Base-by-base conservation (phyloP, 2,329 filamentous ascomycete species). In the Penicillium sp. region DNA sequence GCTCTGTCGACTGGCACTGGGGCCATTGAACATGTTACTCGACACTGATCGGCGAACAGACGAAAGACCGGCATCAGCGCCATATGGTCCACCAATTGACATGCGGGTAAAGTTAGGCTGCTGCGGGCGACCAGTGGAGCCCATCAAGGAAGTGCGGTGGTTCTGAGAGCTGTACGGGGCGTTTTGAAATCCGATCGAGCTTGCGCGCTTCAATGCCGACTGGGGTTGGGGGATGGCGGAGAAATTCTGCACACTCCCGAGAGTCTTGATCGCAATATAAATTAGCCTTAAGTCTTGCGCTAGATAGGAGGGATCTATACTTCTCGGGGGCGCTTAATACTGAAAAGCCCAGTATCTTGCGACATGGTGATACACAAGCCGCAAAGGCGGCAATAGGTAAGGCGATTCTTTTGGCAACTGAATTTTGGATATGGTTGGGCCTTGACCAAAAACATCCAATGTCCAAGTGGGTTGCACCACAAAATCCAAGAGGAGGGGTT, bases 191-290 rank as follows among this genome's bases (percentile, higher is more conserved):
- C 85, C 86, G 64, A 86, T 86, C 13, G 91, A 92, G 68, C 86
- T 94, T 31, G 90, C 89, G 72, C 94, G 90, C 79, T 99, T 99
- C 82, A 99, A 88, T 39, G 91, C 90, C 39, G 93, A 97, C 29
- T 89, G 83, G 9, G 94, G 93, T 76, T 96, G 91, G 21, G 94
- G 94, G 60, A 99, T 90, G 23, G 86, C 85, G 21, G 89, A 89
- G 73, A 91, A 93, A 72, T 87, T 85, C 72, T 86, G 93, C 68
- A 96, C 86, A 63, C 86, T 87, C 61, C 88, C 92, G 57, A 97
- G 84, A 51, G 94, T 97, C 91, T 75, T 54, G 12, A 55, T 46
- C 35, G 49, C 46, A 52, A 42, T 53, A 37, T 64, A 52, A 51
- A 62, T 66, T 54, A 67, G 61, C 45, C 32, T 9, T 15, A 31